phyloP scores from a whole-genome alignment of 2,329 filamentous ascomycete species.

The Pseudomassariella vexata region DNA sequence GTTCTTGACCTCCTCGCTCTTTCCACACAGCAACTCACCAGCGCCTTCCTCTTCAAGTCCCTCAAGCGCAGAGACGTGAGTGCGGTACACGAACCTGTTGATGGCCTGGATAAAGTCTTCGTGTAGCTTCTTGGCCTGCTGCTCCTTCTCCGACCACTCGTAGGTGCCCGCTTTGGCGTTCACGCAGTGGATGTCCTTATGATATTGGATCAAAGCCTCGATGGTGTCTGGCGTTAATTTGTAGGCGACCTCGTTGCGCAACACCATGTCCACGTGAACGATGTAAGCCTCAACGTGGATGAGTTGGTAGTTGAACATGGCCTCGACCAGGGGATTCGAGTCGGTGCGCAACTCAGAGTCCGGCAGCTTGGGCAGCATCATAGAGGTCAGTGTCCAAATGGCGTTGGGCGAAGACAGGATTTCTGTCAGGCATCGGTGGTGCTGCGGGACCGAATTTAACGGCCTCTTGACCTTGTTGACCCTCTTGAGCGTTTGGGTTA shows the following conservation, averaged over 20 bases:
- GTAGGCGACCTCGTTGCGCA: slow-evolving; percentile 94
- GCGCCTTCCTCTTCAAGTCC: slow-evolving; percentile 94
- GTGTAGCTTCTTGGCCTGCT: slow-evolving; percentile 94
- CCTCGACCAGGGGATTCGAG: slow-evolving; percentile 75
- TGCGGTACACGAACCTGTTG: slow-evolving; percentile 95
- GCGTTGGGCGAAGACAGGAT: slow-evolving; percentile 83
- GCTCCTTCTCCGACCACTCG: slow-evolving; percentile 94
- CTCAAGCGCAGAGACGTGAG: slow-evolving; percentile 82
- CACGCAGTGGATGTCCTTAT: slow-evolving; percentile 90
- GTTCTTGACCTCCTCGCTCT: slow-evolving; percentile 89
- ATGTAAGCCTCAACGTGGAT: slow-evolving; percentile 95
- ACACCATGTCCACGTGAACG: slow-evolving; percentile 98
- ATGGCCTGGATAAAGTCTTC: slow-evolving; percentile 93
- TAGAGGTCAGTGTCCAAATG: slow-evolving; percentile 88
- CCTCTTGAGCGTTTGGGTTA: slow-evolving; percentile 93
- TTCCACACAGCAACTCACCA: slow-evolving; percentile 85
- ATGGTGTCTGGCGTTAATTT: slow-evolving; percentile 96
- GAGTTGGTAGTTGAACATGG: slow-evolving; percentile 87
- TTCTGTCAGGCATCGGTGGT: slow-evolving; percentile 92
- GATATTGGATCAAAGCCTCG: slow-evolving; percentile 86
- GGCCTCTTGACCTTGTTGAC: slow-evolving; percentile 96
- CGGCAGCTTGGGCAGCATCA: slow-evolving; percentile 88
- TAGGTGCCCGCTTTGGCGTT: slow-evolving; percentile 85
- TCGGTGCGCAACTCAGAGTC: slow-evolving; percentile 80
- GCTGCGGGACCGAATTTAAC: slow-evolving; percentile 92